Evolutionary conservation across 2,329 filamentous ascomycete species (phyloP).

Genomic region (Claviceps sp.): DNA sequence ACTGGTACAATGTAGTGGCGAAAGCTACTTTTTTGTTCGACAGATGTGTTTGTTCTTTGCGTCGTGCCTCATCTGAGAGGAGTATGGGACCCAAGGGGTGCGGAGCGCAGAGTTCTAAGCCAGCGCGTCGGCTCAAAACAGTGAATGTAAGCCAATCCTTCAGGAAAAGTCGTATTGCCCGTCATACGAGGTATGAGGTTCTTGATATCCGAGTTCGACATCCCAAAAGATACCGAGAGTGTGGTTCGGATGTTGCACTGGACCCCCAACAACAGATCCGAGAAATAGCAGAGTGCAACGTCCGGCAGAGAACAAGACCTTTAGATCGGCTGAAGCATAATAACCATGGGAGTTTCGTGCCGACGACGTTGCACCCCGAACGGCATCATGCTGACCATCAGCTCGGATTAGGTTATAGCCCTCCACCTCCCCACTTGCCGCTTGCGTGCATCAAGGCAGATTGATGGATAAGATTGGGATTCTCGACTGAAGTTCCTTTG

Average conservation of each 20-base stretch:
- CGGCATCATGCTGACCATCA: background rate
- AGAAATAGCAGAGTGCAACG: background rate
- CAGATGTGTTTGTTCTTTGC: too few relatives aligned
- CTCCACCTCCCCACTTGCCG: background rate
- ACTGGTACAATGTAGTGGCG: conserved; percentile 3
- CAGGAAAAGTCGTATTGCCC: background rate
- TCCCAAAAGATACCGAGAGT: conserved; percentile 2
- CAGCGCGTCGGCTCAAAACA: background rate
- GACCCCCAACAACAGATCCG: conserved; percentile 1
- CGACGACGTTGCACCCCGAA: background rate
- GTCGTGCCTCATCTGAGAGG: background rate
- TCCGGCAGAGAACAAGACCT: background rate
- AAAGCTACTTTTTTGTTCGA: background rate
- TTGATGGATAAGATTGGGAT: background rate
- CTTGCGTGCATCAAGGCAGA: background rate
- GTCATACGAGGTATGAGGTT: conserved; percentile 1
- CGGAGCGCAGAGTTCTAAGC: background rate
- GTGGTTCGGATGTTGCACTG: conserved; percentile 3
- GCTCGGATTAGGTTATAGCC: background rate
- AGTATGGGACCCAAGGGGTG: background rate
- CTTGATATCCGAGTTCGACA: background rate
- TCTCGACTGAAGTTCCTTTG: too few relatives aligned
- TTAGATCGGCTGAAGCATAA: background rate
- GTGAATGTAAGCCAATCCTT: background rate
- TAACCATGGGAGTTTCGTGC: background rate